Conservation (phyloP, 2,329 filamentous ascomycete species). For the Didymella keratinophila region DNA sequence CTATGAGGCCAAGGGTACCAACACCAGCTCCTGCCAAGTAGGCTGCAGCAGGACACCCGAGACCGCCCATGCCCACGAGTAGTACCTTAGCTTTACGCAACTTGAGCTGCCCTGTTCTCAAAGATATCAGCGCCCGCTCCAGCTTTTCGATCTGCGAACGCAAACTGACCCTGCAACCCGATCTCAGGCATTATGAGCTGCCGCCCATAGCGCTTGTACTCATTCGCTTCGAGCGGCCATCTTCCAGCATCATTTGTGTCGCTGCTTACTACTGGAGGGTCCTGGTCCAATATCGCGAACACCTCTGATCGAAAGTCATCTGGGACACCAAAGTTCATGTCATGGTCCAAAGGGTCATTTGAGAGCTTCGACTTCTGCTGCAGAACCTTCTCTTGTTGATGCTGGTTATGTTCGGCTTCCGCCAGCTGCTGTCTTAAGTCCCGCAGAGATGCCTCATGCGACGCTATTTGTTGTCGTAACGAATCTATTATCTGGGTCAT, state of each 20-base stretch:
- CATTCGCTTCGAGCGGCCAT: conserved; percentile 75
- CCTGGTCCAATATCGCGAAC: conserved; percentile 46
- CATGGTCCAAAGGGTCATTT: conserved; percentile 42
- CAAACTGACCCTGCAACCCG: conserved; percentile 71
- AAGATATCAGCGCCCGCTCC: neutral
- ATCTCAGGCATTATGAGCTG: conserved; percentile 89
- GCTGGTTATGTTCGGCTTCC: conserved; percentile 51
- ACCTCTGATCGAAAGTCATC: conserved; percentile 55
- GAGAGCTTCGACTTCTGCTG: conserved; percentile 29
- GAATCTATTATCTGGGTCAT: conserved; percentile 41
- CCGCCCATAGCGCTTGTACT: conserved; percentile 87
- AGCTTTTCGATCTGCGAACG: too few species aligned
- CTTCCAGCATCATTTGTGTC: conserved; percentile 9
- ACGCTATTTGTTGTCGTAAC: conserved; percentile 53
- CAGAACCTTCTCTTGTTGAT: conserved; percentile 32
- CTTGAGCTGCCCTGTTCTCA: conserved; percentile 71
- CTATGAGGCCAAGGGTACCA: conserved; percentile 81
- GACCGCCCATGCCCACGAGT: conserved; percentile 84
- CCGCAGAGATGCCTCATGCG: conserved; percentile 53
- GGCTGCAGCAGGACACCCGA: conserved; percentile 91
- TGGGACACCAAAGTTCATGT: conserved; percentile 52
- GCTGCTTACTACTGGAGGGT: neutral
- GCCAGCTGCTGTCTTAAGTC: conserved; percentile 53
- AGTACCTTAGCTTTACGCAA: conserved; percentile 76
- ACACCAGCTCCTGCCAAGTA: conserved; percentile 92